A percentile compares a stretch with the other conserved stretches of the same genome.
These are phyloP conservation scores for Capsicum rhomboideum DNA, from an alignment of 257 asterid genomes.

Conservation along the genomic window DNA sequence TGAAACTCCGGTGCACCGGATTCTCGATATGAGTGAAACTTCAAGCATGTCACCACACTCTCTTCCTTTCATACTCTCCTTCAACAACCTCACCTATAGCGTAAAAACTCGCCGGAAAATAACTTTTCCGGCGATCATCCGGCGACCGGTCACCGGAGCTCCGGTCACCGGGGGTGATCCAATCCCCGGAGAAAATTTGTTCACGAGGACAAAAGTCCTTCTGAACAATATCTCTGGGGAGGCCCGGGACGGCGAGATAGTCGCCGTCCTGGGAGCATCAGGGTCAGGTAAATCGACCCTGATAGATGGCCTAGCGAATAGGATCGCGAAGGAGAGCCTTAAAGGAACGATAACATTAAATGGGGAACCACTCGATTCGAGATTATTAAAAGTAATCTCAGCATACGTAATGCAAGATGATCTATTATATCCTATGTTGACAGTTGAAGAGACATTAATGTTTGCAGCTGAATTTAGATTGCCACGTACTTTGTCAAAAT, in stretches of 20 bases:
- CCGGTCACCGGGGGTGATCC: not conserved
- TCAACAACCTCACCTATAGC: slow-evolving; percentile 53
- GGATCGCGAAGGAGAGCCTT: slow-evolving; percentile 63
- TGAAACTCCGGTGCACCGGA: slow-evolving; percentile 69
- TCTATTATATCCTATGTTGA: slow-evolving; percentile 69
- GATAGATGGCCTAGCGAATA: slow-evolving; percentile 60
- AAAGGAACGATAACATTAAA: slow-evolving; percentile 54
- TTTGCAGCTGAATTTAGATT: slow-evolving; percentile 78
- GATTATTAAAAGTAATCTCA: slow-evolving; percentile 51
- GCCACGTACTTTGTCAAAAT: slow-evolving; percentile 25
- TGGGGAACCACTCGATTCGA: slow-evolving; percentile 56
- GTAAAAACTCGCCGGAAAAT: slow-evolving; percentile 28
- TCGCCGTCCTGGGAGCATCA: slow-evolving; percentile 79
- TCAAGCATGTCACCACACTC: slow-evolving; percentile 1
- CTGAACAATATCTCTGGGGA: slow-evolving; percentile 58
- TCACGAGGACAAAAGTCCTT: slow-evolving; percentile 32
- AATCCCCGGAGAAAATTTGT: slow-evolving; percentile 8
- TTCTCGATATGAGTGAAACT: slow-evolving; percentile 32
- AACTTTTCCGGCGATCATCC: not conserved
- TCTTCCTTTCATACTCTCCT: slow-evolving; percentile 59
- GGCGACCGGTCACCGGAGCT: not conserved
- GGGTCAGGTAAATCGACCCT: slow-evolving; percentile 76
- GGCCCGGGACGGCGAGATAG: slow-evolving; percentile 70
- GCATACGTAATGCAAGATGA: slow-evolving; percentile 89
- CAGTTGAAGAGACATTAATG: slow-evolving; percentile 75